phyloP scores from a whole-genome alignment of 2,329 filamentous ascomycete species.

The Chrysoporthe cubensis region DNA sequence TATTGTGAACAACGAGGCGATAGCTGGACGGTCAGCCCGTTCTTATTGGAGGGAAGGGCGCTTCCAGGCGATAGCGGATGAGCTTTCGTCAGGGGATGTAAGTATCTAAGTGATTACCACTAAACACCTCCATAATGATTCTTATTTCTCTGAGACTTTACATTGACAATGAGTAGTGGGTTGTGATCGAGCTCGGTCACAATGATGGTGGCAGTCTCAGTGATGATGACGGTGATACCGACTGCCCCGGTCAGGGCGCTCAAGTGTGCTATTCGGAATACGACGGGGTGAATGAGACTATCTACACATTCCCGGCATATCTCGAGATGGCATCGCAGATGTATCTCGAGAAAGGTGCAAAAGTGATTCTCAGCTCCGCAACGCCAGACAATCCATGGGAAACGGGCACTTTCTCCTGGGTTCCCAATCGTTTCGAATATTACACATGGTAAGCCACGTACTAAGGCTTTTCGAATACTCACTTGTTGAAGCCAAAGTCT shows the following conservation, averaged over 20 bases:
- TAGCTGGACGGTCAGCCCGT: slow-evolving; percentile 67
- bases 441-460: slow-evolving; percentile 50
- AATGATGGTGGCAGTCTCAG: slow-evolving; percentile 67
- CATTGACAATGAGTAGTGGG: slow-evolving; percentile 44
- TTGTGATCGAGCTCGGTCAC: slow-evolving; percentile 74
- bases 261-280: slow-evolving; percentile 59
- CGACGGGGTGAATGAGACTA: slow-evolving; percentile 55
- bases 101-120: not conserved
- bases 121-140: not conserved
- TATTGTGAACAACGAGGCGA: slow-evolving; percentile 65
- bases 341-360: slow-evolving; percentile 60
- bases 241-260: slow-evolving; percentile 57
- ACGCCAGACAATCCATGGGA: slow-evolving; percentile 66
- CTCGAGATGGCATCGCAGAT: slow-evolving; percentile 58
- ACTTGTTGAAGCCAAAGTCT: not conserved
- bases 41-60: slow-evolving; percentile 69
- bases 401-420: slow-evolving; percentile 53
- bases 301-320: slow-evolving; percentile 65
- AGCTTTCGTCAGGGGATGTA: slow-evolving; percentile 57
- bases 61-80: slow-evolving; percentile 59
- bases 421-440: slow-evolving; percentile 57
- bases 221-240: slow-evolving; percentile 64
- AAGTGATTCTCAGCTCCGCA: slow-evolving; percentile 60
- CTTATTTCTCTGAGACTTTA: not conserved
- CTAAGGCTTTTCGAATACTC: too few relatives aligned